Evolutionary conservation across 2,329 filamentous ascomycete species (phyloP).

Genomic region (Hymenoscyphus repandus): DNA sequence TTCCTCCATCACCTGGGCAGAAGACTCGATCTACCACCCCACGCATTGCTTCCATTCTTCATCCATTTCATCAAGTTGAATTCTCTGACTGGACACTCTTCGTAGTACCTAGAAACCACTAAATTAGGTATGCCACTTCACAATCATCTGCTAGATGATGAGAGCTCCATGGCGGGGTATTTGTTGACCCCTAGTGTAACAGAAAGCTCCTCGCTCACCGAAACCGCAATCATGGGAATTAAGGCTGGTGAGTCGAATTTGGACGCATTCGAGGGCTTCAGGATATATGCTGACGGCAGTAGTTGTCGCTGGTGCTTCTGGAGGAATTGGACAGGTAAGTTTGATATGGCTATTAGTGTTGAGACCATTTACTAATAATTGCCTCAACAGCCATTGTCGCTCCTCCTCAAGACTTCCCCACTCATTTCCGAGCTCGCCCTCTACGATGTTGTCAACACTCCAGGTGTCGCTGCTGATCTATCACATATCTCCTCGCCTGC

Average conservation of each 20-base stretch:
- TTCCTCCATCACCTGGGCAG: slow-evolving; percentile 4
- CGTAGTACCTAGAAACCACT: slow-evolving; percentile 9
- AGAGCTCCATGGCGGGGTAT: slow-evolving; percentile 23
- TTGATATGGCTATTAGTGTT: background rate
- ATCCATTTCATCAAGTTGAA: background rate
- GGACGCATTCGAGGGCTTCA: background rate
- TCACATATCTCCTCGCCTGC: slow-evolving; percentile 94
- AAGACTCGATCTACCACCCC: too few relatives aligned
- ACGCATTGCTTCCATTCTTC: slow-evolving; percentile 4
- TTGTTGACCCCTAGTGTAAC: slow-evolving; percentile 11
- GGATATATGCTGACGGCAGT: slow-evolving; percentile 9
- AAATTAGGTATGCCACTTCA: slow-evolving; percentile 13
- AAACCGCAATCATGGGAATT: slow-evolving; percentile 43
- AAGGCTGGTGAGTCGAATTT: slow-evolving; percentile 49
- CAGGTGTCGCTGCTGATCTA: slow-evolving; percentile 90
- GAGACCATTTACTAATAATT: slow-evolving; percentile 12
- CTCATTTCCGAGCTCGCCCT: slow-evolving; percentile 88
- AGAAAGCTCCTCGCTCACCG: slow-evolving; percentile 14
- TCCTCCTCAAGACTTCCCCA: slow-evolving; percentile 87
- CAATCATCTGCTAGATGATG: background rate
- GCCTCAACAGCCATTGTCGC: slow-evolving; percentile 73
- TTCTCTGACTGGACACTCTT: slow-evolving; percentile 2
- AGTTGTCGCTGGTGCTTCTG: slow-evolving; percentile 91
- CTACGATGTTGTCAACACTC: slow-evolving; percentile 99
- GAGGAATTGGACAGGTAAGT: slow-evolving; percentile 75